Evolutionary conservation across 805 yeast species (phyloP).

Genomic region (Wickerhamiella shivajii): DNA sequence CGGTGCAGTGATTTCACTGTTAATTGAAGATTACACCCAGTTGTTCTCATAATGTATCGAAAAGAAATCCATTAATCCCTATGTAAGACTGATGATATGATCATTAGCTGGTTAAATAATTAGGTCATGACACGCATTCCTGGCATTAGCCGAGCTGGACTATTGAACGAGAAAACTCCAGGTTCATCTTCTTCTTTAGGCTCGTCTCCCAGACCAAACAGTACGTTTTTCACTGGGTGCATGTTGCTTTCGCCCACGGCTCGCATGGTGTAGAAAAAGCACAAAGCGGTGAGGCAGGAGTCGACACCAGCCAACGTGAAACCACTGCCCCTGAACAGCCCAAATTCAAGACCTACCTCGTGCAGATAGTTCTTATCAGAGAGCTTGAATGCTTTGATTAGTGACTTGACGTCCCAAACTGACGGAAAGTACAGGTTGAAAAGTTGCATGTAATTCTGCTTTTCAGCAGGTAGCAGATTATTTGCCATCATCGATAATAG

Average conservation of each 20-base stretch:
- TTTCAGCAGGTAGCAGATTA: constrained; percentile 63
- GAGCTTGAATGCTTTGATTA: constrained; percentile 26
- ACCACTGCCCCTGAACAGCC: constrained; percentile 24
- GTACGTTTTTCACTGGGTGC: constrained; percentile 20
- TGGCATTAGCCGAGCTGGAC: no score
- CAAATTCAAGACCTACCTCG: constrained; percentile 31
- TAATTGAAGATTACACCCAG: constrained; percentile 46
- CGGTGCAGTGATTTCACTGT: constrained; percentile 40
- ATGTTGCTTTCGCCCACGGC: constrained; percentile 23
- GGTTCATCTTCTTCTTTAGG: constrained; percentile 11
- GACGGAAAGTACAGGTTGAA: constrained; percentile 62
- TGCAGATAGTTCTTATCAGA: constrained; percentile 24
- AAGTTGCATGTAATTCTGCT: constrained; percentile 62
- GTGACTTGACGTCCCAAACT: constrained; percentile 62
- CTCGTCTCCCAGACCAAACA: constrained; percentile 28
- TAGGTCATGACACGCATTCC: no score
- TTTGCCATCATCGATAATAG: constrained; percentile 63
- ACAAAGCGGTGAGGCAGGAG: constrained; percentile 28
- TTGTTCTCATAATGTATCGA: no score
- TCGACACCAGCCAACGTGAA: constrained; percentile 33
- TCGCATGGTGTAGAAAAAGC: constrained; percentile 30
- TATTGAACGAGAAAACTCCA: constrained; percentile 2
- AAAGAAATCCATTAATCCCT: no score
- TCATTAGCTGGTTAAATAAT: no score
- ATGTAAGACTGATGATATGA: no score